Evolutionary conservation across 495 filamentous ascomycete species (phyloP).

Genomic region (Lophiostoma macrostomum): DNA sequence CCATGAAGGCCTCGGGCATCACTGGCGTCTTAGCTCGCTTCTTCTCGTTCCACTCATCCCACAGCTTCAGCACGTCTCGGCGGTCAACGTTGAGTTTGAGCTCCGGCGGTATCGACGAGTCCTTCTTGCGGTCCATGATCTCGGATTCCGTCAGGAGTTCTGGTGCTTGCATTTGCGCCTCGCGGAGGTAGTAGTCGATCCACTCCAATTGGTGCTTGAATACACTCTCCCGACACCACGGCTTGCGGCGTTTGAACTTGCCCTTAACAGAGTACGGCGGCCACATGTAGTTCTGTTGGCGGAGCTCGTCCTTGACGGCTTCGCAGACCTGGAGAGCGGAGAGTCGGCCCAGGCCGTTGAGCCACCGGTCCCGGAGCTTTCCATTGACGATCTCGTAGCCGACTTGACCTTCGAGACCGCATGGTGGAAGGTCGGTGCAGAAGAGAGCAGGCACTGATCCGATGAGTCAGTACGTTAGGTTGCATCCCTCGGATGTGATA

Average conservation of each 20-base stretch:
- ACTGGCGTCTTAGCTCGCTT: constrained; percentile 1
- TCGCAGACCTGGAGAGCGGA: constrained; percentile 8
- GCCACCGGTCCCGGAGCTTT: constrained; percentile 21
- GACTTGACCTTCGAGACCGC: constrained; percentile 15
- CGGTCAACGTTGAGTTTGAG: not conserved
- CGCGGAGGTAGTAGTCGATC: constrained; percentile 21
- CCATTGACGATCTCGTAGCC: constrained; percentile 24
- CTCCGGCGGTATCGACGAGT: constrained; percentile 1
- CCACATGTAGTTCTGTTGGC: not conserved
- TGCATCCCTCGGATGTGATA: no score
- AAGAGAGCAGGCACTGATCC: constrained; percentile 31
- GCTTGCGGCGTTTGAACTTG: constrained; percentile 9
- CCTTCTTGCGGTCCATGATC: constrained; percentile 9
- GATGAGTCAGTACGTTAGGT: not conserved
- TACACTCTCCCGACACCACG: constrained; percentile 28
- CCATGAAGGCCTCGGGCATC: not conserved
- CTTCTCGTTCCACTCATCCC: constrained; percentile 20
- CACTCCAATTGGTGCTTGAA: constrained; percentile 23
- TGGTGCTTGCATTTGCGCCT: constrained; percentile 3
- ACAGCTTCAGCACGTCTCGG: constrained; percentile 11
- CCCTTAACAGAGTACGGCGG: not conserved
- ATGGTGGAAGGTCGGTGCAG: constrained; percentile 18
- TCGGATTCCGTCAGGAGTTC: constrained; percentile 15
- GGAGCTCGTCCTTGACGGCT: constrained; percentile 6
- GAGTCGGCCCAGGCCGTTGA: constrained; percentile 2